phyloP scores from a whole-genome alignment of 306 rosid species.

The Malus sylvestris region DNA sequence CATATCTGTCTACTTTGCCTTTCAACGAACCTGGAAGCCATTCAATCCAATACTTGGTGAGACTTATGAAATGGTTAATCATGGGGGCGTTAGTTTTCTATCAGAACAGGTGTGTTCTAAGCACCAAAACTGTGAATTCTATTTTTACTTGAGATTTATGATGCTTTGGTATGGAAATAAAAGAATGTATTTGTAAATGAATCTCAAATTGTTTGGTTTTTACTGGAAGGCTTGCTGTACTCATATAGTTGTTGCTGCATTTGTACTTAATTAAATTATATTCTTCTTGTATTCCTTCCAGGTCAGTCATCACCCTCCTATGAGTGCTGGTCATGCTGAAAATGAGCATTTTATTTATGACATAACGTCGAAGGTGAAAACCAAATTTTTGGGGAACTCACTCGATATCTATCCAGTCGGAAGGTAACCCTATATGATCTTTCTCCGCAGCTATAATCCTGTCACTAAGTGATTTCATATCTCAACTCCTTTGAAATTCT shows the following conservation, averaged over 20 bases:
- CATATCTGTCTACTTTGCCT: conserved; percentile 85
- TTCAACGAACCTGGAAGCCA: conserved; percentile 95
- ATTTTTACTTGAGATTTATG: not conserved
- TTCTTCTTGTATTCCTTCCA: conserved; percentile 21
- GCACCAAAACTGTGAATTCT: not conserved
- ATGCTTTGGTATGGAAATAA: not conserved
- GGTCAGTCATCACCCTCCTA: conserved; percentile 98
- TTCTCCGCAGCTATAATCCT: not conserved
- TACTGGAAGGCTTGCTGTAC: not conserved
- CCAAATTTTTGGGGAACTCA: conserved; percentile 88
- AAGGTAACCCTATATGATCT: conserved; percentile 41
- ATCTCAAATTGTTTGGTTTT: not conserved
- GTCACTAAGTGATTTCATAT: not conserved
- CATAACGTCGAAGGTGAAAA: conserved; percentile 87
- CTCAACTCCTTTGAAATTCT: not conserved
- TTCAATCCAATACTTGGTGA: conserved; percentile 96
- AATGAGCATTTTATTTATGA: conserved; percentile 84
- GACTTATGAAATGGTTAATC: conserved; percentile 83
- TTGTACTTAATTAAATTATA: not conserved
- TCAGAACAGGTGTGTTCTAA: conserved; percentile 69
- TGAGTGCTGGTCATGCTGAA: conserved; percentile 94
- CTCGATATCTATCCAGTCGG: conserved; percentile 90
- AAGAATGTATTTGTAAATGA: not conserved
- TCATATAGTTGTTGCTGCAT: not conserved
- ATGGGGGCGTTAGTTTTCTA: conserved; percentile 67